A percentile compares a stretch with the other conserved stretches of the same genome.
Evolutionary conservation across 1,139 yeast species (phyloP).

Genomic region (Candida freyschussii): DNA sequence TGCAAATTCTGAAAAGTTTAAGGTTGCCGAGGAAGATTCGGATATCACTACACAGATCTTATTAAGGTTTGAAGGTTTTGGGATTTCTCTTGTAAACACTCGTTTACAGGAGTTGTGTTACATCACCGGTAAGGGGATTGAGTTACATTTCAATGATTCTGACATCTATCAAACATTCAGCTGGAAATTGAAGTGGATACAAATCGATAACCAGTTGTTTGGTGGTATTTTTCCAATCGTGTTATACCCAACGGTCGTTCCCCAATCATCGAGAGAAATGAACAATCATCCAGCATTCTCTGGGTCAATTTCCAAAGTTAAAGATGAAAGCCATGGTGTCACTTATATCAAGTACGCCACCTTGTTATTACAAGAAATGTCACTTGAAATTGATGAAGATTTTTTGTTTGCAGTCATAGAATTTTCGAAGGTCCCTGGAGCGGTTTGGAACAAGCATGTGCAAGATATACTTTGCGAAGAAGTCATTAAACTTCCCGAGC

Average conservation of each 20-base stretch:
- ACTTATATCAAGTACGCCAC: conserved; percentile 89
- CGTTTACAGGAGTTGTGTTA: conserved; percentile 76
- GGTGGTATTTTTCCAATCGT: conserved; percentile 88
- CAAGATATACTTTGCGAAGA: conserved; percentile 53
- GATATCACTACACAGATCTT: conserved; percentile 58
- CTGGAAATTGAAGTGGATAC: conserved; percentile 87
- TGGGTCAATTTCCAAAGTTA: conserved; percentile 75
- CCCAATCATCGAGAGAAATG: conserved; percentile 80
- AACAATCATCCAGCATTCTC: conserved; percentile 88
- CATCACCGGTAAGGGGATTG: conserved; percentile 74
- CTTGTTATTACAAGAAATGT: conserved; percentile 79
- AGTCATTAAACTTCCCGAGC: conserved; percentile 63
- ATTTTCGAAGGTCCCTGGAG: conserved; percentile 68
- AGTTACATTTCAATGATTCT: conserved; percentile 75
- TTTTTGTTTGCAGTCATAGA: conserved; percentile 80
- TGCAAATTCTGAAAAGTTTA: conserved; percentile 48
- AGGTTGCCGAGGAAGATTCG: conserved; percentile 62
- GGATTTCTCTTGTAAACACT: conserved; percentile 75
- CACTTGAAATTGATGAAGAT: conserved; percentile 91
- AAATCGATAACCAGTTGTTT: conserved; percentile 84
- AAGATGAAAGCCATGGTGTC: conserved; percentile 89
- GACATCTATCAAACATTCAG: conserved; percentile 78
- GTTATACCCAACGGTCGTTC: conserved; percentile 87
- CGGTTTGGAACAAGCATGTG: conserved; percentile 53
- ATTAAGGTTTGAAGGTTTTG: conserved; percentile 79